Evolutionary conservation across 2,329 filamentous ascomycete genomes (phyloP).

Genomic region (Aspergillaceae sp.): DNA sequence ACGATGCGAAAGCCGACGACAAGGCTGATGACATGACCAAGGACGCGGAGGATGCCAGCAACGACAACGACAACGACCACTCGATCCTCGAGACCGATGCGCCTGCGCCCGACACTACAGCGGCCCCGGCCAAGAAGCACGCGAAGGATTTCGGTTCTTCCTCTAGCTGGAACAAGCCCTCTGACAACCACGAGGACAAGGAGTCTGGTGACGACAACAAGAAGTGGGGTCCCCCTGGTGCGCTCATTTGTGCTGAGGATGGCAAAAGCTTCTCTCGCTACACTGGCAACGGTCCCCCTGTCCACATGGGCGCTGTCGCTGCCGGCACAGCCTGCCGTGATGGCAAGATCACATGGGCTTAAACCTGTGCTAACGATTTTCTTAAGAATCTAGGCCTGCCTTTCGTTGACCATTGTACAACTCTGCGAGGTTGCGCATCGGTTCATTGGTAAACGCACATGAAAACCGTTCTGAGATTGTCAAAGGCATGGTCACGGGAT

Average conservation of each 20-base stretch:
- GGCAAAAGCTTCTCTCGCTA: constrained; percentile 29
- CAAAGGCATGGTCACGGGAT: no score
- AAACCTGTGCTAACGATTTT: background rate
- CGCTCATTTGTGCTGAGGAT: constrained; percentile 26
- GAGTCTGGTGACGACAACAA: background rate
- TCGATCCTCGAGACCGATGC: background rate
- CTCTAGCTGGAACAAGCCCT: no score
- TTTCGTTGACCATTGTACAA: no score
- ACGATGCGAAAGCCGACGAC: background rate
- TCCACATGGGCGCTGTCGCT: constrained; percentile 32
- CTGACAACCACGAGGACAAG: no score
- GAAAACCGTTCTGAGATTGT: no score
- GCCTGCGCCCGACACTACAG: background rate
- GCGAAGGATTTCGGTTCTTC: background rate
- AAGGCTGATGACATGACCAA: background rate
- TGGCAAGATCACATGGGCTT: constrained; percentile 13
- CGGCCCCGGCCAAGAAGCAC: constrained; percentile 4
- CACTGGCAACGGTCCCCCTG: constrained; percentile 16
- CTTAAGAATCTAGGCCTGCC: no score
- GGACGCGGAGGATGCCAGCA: background rate
- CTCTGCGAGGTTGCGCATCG: no score
- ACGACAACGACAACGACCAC: no score
- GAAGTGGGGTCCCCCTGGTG: constrained; percentile 14
- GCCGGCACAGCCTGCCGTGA: constrained; percentile 26
- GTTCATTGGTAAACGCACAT: no score